Conservation (phyloP, 768 basidiomycete genomes). For the Lactifluus subvellereus region DNA sequence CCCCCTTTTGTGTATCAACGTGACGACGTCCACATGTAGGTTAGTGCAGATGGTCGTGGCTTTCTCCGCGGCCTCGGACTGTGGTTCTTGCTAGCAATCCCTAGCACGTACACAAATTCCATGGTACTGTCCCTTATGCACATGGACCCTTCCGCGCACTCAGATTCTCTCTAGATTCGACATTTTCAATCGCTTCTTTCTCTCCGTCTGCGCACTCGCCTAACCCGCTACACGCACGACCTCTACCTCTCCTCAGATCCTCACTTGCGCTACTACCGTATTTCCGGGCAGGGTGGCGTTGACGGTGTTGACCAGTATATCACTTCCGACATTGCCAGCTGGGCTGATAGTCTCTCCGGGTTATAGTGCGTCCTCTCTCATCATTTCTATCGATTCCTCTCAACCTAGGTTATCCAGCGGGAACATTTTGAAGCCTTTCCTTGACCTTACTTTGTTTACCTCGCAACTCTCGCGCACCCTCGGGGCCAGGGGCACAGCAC, state of each 20-base stretch:
- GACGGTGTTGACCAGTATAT: slow-evolving; percentile 89
- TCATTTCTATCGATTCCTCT: not conserved
- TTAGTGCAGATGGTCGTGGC: slow-evolving; percentile 78
- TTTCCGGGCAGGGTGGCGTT: slow-evolving; percentile 32
- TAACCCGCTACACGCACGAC: slow-evolving; percentile 89
- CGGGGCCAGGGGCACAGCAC: slow-evolving; percentile 73
- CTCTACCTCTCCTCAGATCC: slow-evolving; percentile 79
- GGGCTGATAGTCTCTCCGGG: slow-evolving; percentile 78
- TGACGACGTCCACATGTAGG: slow-evolving; percentile 31
- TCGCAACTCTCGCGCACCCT: slow-evolving; percentile 84
- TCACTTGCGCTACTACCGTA: slow-evolving; percentile 62
- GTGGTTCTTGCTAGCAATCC: slow-evolving; percentile 89
- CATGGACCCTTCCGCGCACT: not conserved
- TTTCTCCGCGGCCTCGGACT: slow-evolving; percentile 75
- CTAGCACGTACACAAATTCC: slow-evolving; percentile 92
- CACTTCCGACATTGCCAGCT: slow-evolving; percentile 86
- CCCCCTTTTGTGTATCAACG: not conserved
- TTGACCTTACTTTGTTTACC: slow-evolving; percentile 89
- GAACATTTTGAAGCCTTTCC: slow-evolving; percentile 86
- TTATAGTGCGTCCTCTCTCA: slow-evolving; percentile 64
- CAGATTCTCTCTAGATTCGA: slow-evolving; percentile 51
- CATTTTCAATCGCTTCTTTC: slow-evolving; percentile 85
- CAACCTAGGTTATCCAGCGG: slow-evolving; percentile 46
- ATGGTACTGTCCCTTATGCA: slow-evolving; percentile 48
- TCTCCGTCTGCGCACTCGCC: slow-evolving; percentile 72